These are phyloP conservation scores for Suillus occidentalis DNA, from an alignment of 768 basidiomycete genomes.

Conservation along the genomic window DNA sequence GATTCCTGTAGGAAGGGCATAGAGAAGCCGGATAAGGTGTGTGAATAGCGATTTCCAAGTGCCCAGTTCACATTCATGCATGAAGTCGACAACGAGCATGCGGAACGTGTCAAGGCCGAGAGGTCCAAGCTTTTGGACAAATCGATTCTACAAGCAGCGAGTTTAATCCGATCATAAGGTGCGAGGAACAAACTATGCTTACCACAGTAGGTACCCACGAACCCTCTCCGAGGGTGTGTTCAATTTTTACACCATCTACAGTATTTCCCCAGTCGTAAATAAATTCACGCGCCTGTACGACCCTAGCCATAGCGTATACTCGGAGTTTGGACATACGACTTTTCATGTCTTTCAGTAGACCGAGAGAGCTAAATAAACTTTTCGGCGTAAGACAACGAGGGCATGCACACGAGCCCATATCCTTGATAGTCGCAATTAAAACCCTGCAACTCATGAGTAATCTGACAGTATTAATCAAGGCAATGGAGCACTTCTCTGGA, in stretches of 20 bases:
- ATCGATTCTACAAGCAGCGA: constrained; percentile 26
- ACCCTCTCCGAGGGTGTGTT: no score
- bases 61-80: constrained; percentile 42
- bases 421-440: not conserved
- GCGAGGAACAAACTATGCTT: no score
- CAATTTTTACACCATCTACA: no score
- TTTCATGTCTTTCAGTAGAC: constrained; percentile 7
- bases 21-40: constrained; percentile 21
- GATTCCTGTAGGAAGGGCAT: no score
- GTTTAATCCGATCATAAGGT: no score
- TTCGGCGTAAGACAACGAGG: constrained; percentile 16
- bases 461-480: no score
- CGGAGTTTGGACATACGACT: not conserved
- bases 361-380: constrained; percentile 3
- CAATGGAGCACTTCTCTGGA: constrained; percentile 16
- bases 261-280: not conserved
- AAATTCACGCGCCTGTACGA: not conserved
- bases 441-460: constrained; percentile 18
- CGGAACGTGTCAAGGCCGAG: constrained; percentile 23
- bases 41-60: constrained; percentile 29
- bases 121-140: constrained; percentile 21
- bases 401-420: constrained; percentile 14
- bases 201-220: no score
- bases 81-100: constrained; percentile 33
- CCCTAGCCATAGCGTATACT: not conserved